A percentile compares a stretch with the other conserved stretches of the same genome.
Evolutionary conservation across 1,139 yeast genomes (phyloP).

Genomic region (Zygosaccharomyces sapae): DNA sequence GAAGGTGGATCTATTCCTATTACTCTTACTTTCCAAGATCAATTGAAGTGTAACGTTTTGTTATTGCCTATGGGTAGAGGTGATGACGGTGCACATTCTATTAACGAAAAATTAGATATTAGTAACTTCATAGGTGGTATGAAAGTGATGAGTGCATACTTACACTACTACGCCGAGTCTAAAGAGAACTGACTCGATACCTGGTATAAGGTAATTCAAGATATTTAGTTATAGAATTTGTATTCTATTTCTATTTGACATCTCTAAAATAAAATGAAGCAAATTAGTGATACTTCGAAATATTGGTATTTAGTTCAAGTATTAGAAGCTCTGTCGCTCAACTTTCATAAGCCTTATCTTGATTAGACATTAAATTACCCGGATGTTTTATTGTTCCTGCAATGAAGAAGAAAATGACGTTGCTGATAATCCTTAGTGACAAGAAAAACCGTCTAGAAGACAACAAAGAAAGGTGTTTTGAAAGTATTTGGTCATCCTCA

Average conservation of each 20-base stretch:
- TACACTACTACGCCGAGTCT: slow-evolving; percentile 69
- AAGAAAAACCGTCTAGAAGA: background rate
- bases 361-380: background rate
- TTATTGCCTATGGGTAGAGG: slow-evolving; percentile 97
- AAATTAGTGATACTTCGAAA: too few relatives aligned
- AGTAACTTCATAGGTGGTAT: slow-evolving; percentile 89
- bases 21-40: slow-evolving; percentile 85
- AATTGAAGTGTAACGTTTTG: slow-evolving; percentile 77
- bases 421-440: background rate
- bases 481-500: too few relatives aligned
- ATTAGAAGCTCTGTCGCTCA: too few relatives aligned
- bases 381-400: background rate
- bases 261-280: too few relatives aligned
- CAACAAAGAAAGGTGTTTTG: background rate
- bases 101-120: slow-evolving; percentile 87
- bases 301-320: too few relatives aligned
- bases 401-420: background rate
- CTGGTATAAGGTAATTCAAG: background rate
- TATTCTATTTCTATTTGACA: too few relatives aligned
- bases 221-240: background rate
- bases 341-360: background rate
- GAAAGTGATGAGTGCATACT: slow-evolving; percentile 88
- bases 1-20: slow-evolving; percentile 99
- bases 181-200: slow-evolving; percentile 24
- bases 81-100: slow-evolving; percentile 98